Base-by-base conservation (phyloP, 805 yeast species). In the Jamesozyma rosinii region DNA sequence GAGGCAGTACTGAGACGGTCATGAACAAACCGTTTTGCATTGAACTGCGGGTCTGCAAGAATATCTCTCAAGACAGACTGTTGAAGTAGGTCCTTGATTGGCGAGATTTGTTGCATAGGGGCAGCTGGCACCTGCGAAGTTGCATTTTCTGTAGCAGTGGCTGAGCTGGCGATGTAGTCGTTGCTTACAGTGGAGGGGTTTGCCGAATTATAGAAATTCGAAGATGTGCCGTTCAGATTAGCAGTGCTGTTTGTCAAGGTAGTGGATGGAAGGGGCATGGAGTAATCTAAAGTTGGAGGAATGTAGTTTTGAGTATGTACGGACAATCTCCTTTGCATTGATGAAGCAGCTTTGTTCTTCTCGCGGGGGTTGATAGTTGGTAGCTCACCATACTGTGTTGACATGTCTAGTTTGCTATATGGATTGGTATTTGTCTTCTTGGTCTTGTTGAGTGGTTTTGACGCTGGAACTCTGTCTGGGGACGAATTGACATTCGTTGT, bases 1-100 rank as follows among this genome's bases (percentile, higher is more conserved):
- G 82, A 75, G 1, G 87, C 85, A 48, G 77, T 74, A 10, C 77
- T 66, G 47, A 85, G 58, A 43, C 76, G 74, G 13, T 65, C 55
- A 11, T 69, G 68, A 3, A 78, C 72, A 52, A 70, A 78, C 2
- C 52, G 44, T 20, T 67, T 68, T 1, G 82, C 77, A 48, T 75
- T 68, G 49, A 74, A 76, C 2, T 60, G 47, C 2, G 68, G 65
- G 30, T 64, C 66, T 3, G 71, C 58, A 15, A 75, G 52, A 47
- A 20, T 38, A 20, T 43, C 37, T 24, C 42, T 43, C 10, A 43
- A 17, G 5, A 33, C 22, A 19, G 43, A 29, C 8, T 30, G 34
- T 24, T 43, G 46, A n/a, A 43, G 17, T n/a, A 43, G 13, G 10
- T 41, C 44, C 17, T 39, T 39, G 3, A 38, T 34, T 17, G 39